Percentiles rank a stretch among this genome's conserved stretches.
These are phyloP conservation scores for Termitomyces sp. DNA, from an alignment of 768 basidiomycete genomes.

Conservation along the genomic window DNA sequence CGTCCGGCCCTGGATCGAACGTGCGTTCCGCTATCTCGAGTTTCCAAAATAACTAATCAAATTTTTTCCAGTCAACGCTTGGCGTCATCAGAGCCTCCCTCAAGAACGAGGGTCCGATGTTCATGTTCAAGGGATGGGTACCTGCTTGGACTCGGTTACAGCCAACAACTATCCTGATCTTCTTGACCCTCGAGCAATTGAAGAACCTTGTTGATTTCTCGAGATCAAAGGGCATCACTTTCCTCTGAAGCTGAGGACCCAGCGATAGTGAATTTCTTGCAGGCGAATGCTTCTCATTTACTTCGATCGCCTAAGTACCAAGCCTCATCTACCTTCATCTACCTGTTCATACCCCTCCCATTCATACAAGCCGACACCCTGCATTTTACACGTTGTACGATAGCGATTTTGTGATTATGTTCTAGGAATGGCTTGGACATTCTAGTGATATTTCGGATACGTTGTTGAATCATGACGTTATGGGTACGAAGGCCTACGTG, in stretches of 20 bases:
- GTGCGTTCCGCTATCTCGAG: constrained; percentile 31
- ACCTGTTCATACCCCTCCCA: neutral
- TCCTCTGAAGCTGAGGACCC: constrained; percentile 12
- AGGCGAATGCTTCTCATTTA: neutral
- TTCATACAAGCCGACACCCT: neutral
- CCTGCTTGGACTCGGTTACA: constrained; percentile 84
- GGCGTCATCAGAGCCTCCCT: constrained; percentile 64
- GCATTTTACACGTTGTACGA: neutral
- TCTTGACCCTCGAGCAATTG: constrained; percentile 78
- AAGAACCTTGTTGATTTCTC: constrained; percentile 67
- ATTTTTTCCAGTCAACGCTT: constrained; percentile 53
- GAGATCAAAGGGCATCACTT: constrained; percentile 34
- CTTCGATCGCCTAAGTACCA: neutral
- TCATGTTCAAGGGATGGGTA: constrained; percentile 92
- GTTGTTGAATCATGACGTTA: neutral
- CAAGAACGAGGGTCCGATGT: constrained; percentile 73
- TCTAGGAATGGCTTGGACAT: neutral
- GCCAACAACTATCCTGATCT: constrained; percentile 85
- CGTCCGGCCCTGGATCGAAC: constrained; percentile 73
- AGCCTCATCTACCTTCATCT: neutral
- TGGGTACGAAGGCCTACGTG: too few species aligned
- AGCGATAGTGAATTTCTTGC: neutral
- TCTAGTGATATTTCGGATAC: neutral
- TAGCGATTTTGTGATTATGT: neutral
- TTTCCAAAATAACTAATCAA: neutral